These are phyloP conservation scores for Apiospora malaysiana DNA, from an alignment of 2,329 filamentous ascomycete genomes.

Conservation along the genomic window DNA sequence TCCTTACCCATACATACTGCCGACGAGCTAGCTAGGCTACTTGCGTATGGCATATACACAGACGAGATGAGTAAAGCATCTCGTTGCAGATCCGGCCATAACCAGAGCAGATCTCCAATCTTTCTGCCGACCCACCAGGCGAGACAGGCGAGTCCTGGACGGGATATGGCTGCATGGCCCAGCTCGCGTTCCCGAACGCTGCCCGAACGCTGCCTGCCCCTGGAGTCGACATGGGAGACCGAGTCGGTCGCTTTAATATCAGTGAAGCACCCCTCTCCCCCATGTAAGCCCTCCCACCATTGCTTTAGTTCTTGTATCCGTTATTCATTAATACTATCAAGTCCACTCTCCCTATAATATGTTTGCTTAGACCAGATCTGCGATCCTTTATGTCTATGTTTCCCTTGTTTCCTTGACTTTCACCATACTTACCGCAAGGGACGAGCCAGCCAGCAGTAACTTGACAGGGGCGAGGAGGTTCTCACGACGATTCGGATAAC, in stretches of 20 bases:
- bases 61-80: slow-evolving; percentile 10
- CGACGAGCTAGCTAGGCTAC: background rate
- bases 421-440: background rate
- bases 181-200: background rate
- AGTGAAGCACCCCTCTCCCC: background rate
- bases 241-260: background rate
- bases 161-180: background rate
- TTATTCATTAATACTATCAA: background rate
- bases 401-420: background rate
- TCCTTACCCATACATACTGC: slow-evolving; percentile 7
- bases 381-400: background rate
- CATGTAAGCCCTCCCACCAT: background rate
- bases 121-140: slow-evolving; percentile 8
- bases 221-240: background rate
- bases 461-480: background rate
- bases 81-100: slow-evolving; percentile 2
- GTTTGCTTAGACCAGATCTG: background rate
- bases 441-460: background rate
- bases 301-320: background rate
- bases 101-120: background rate
- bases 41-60: background rate
- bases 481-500: background rate
- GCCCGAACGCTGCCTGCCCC: background rate
- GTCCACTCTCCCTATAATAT: background rate
- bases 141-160: slow-evolving; percentile 4